Conservation (phyloP, 2,329 filamentous ascomycete genomes). For the Penicillium capsulatum region DNA sequence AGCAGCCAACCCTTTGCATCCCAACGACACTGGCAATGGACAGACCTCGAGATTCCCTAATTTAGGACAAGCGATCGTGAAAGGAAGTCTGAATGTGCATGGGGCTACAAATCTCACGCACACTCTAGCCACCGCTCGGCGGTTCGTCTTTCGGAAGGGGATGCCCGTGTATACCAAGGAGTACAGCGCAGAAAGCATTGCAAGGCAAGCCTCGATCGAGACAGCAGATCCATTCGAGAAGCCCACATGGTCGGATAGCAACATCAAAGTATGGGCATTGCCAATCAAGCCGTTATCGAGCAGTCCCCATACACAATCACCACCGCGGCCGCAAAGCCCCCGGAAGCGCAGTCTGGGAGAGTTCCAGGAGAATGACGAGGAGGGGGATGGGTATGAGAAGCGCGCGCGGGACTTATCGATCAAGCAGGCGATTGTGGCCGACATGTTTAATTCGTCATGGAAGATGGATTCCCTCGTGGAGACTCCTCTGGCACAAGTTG, state of each 20-base stretch:
- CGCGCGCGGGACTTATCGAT: constrained; percentile 46
- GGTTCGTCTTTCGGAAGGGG: constrained; percentile 81
- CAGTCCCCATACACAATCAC: constrained; percentile 26
- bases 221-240: constrained; percentile 31
- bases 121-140: constrained; percentile 72
- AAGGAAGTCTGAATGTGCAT: constrained; percentile 60
- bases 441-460: constrained; percentile 80
- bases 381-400: constrained; percentile 15
- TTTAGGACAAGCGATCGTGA: constrained; percentile 12
- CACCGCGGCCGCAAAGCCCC: constrained; percentile 26
- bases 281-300: constrained; percentile 44
- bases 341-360: constrained; percentile 52
- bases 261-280: constrained; percentile 81
- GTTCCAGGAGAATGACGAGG: constrained; percentile 31
- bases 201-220: constrained; percentile 20
- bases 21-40: constrained; percentile 14
- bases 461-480: constrained; percentile 65
- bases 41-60: constrained; percentile 5
- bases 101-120: constrained; percentile 77
- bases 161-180: constrained; percentile 71
- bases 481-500: constrained; percentile 61
- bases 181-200: constrained; percentile 43
- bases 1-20: background rate
- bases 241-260: constrained; percentile 71
- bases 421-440: constrained; percentile 60